These are phyloP conservation scores for Microthlaspi erraticum DNA, from an alignment of 345 rosid species.

Conservation along the genomic window DNA sequence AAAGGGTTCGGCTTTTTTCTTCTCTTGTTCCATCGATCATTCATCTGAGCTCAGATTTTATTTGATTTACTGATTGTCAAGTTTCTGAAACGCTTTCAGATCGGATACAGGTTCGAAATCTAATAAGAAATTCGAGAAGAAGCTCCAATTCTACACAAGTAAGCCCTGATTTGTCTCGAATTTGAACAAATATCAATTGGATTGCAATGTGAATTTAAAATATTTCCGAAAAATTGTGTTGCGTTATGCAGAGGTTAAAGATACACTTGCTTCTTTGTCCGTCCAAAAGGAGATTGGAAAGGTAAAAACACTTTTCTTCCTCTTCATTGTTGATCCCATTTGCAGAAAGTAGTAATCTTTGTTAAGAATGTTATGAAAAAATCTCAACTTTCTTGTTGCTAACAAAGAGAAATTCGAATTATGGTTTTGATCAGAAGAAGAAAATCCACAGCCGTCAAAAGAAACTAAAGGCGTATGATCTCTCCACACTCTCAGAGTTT, in stretches of 20 bases:
- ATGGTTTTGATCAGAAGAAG: constrained; percentile 52
- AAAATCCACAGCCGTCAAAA: constrained; percentile 61
- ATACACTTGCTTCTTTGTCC: constrained; percentile 56
- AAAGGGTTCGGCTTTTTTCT: constrained; percentile 30
- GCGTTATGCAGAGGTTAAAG: constrained; percentile 66
- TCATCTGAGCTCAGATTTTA: constrained; percentile 1
- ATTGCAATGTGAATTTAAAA: constrained; percentile 18
- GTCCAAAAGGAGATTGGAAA: constrained; percentile 60
- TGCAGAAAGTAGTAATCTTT: constrained; percentile 7
- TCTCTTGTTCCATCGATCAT: constrained; percentile 14
- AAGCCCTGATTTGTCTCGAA: constrained; percentile 27
- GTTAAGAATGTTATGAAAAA: neutral
- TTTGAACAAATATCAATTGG: neutral
- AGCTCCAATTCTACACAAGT: constrained; percentile 66
- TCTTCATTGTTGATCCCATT: neutral
- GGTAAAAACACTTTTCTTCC: constrained; percentile 38
- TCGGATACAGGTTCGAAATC: constrained; percentile 47
- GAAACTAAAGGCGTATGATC: constrained; percentile 75
- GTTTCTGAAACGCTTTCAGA: constrained; percentile 29
- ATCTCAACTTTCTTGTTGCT: neutral
- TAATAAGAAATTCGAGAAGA: constrained; percentile 62
- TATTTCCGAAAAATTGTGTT: constrained; percentile 8
- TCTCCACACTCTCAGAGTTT: constrained; percentile 71
- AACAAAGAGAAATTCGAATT: neutral
- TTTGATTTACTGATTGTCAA: constrained; percentile 13